Conservation (phyloP, 2,329 filamentous ascomycete species). For the Aspergillus calidoustus region DNA sequence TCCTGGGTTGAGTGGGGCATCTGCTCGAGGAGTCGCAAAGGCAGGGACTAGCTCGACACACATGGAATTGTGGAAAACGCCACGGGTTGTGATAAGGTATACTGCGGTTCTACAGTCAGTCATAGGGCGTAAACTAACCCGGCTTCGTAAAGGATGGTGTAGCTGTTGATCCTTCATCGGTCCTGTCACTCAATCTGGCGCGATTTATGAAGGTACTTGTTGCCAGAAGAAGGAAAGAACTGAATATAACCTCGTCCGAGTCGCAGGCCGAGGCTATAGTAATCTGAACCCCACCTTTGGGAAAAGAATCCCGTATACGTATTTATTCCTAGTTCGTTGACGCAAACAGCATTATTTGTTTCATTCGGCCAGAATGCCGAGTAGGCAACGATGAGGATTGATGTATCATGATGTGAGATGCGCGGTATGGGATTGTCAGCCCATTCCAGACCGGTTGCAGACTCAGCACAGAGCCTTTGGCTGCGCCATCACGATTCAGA, state of each 20-base stretch:
- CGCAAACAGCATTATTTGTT: neutral
- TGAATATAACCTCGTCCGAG: conserved; percentile 10
- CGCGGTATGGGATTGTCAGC: neutral
- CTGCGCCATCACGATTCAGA: conserved; percentile 7
- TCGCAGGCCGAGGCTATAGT: conserved; percentile 7
- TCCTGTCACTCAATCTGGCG: conserved; percentile 1
- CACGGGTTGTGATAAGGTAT: conserved; percentile 1
- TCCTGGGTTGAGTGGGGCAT: conserved; percentile 15
- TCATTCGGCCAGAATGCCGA: conserved; percentile 10
- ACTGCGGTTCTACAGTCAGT: neutral
- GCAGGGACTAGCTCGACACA: neutral
- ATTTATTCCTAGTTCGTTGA: neutral
- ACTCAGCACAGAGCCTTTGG: neutral
- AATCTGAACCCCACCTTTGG: conserved; percentile 9
- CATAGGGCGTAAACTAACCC: neutral
- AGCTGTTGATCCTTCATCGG: conserved; percentile 1
- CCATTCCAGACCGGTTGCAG: neutral
- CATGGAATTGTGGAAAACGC: neutral
- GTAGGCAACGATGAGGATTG: neutral
- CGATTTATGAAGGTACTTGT: neutral
- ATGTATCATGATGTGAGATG: neutral
- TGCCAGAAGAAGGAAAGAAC: neutral
- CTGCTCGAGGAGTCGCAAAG: neutral
- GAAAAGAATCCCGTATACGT: neutral
- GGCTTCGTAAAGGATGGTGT: neutral